phyloP scores from a whole-genome alignment of 805 yeast genomes.

The Ogataea nakhonphanomensis region DNA sequence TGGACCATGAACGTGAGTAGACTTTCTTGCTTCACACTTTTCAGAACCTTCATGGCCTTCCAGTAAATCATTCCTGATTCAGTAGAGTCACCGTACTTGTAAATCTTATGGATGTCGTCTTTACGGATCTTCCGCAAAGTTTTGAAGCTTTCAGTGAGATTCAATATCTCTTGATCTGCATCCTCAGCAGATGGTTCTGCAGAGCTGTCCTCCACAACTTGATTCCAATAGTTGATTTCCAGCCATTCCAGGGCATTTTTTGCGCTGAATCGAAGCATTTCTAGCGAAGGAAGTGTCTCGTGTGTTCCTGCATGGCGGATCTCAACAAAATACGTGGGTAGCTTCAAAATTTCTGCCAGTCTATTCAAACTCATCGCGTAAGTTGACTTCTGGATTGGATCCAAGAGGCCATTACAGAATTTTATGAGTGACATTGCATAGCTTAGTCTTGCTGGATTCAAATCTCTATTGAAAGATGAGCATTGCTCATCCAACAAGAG shows the following conservation, averaged over 20 bases:
- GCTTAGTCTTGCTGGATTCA: conserved; percentile 42
- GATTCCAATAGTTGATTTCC: conserved; percentile 67
- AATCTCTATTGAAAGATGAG: conserved; percentile 23
- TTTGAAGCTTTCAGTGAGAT: conserved; percentile 39
- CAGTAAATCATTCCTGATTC: conserved; percentile 42
- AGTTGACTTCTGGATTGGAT: conserved; percentile 76
- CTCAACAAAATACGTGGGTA: conserved; percentile 86
- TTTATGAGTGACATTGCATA: conserved; percentile 75
- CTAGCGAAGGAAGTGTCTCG: conserved; percentile 71
- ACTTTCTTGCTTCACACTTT: conserved; percentile 12
- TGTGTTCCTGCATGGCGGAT: conserved; percentile 89
- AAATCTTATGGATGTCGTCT: conserved; percentile 36
- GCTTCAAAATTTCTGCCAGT: conserved; percentile 61
- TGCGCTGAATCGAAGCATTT: conserved; percentile 59
- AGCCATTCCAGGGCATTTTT: conserved; percentile 73
- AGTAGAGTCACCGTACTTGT: conserved; percentile 42
- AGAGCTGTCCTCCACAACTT: conserved; percentile 23
- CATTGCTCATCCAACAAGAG: conserved; percentile 39
- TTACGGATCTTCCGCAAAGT: conserved; percentile 49
- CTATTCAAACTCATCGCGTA: conserved; percentile 76
- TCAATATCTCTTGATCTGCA: conserved; percentile 9
- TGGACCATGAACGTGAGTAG: conserved; percentile 29
- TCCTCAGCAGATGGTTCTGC: conserved; percentile 23
- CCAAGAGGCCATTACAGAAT: conserved; percentile 88
- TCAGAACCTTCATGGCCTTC: conserved; percentile 33